phyloP scores from a whole-genome alignment of 768 basidiomycete species.

The Naganishia antarctica region DNA sequence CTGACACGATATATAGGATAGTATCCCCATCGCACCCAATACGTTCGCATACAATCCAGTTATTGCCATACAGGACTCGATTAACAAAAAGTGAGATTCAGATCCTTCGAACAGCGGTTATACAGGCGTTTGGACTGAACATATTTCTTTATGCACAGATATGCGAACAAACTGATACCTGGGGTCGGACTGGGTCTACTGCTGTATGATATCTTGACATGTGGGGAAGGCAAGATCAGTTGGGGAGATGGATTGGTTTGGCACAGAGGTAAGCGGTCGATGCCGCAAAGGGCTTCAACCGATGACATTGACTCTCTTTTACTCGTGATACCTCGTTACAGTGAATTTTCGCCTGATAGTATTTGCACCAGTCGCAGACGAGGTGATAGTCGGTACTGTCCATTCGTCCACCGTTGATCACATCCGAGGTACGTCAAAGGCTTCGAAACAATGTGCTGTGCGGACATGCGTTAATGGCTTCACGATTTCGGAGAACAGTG shows the following conservation, averaged over 20 bases:
- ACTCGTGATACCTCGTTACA: slow-evolving; percentile 43
- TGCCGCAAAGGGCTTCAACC: not conserved
- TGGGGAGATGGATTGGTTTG: slow-evolving; percentile 93
- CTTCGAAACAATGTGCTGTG: not conserved
- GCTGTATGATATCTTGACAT: slow-evolving; percentile 78
- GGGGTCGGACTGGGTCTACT: slow-evolving; percentile 87
- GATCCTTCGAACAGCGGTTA: not conserved
- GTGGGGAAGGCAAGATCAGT: slow-evolving; percentile 83
- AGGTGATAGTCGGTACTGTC: slow-evolving; percentile 83
- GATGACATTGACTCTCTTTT: not conserved
- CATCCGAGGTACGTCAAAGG: slow-evolving; percentile 63
- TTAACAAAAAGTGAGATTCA: slow-evolving; percentile 69
- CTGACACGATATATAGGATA: slow-evolving; percentile 6
- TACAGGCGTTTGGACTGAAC: not conserved
- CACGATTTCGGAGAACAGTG: slow-evolving; percentile 55
- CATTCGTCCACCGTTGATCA: slow-evolving; percentile 79
- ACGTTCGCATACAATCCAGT: slow-evolving; percentile 55
- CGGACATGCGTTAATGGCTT: not conserved
- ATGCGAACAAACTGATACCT: slow-evolving; percentile 74
- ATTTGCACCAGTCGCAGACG: slow-evolving; percentile 83
- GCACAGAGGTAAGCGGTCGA: slow-evolving; percentile 69
- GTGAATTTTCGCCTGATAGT: slow-evolving; percentile 84
- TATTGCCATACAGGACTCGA: slow-evolving; percentile 72
- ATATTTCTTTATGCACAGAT: slow-evolving; percentile 48
- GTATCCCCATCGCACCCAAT: slow-evolving; percentile 7